These are phyloP conservation scores for Myxozyma neglecta DNA, from an alignment of 805 yeast genomes.

Conservation along the genomic window DNA sequence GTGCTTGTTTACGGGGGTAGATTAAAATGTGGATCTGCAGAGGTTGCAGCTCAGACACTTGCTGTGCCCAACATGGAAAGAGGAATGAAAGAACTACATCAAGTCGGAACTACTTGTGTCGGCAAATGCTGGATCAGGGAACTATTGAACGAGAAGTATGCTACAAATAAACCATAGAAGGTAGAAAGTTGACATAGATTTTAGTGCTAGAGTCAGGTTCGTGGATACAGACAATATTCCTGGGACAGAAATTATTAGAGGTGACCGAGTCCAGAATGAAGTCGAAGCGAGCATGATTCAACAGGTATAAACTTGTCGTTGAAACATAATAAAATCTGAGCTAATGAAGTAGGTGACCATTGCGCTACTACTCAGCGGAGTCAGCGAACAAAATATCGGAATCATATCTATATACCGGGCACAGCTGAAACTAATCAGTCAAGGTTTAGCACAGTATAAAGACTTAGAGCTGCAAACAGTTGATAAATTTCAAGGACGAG, in stretches of 20 bases:
- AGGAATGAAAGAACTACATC: neutral
- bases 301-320: constrained; percentile 38
- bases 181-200: constrained; percentile 8
- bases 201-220: constrained; percentile 59
- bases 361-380: constrained; percentile 60
- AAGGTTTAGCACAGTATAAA: constrained; percentile 40
- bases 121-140: constrained; percentile 54
- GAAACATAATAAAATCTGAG: neutral
- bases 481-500: constrained; percentile 94
- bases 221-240: constrained; percentile 73
- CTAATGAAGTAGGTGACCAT: constrained; percentile 48
- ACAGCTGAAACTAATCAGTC: constrained; percentile 58
- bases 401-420: constrained; percentile 87
- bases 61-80: constrained; percentile 46
- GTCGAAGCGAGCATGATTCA: constrained; percentile 67
- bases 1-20: constrained; percentile 72
- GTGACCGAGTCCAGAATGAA: constrained; percentile 71
- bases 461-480: constrained; percentile 82
- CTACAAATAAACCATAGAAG: neutral
- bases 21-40: constrained; percentile 69
- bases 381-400: constrained; percentile 63
- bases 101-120: neutral
- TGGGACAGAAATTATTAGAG: constrained; percentile 54
- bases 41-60: constrained; percentile 61
- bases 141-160: constrained; percentile 52